Evolutionary conservation across 495 filamentous ascomycete species (phyloP).

Genomic region (Usnea hakonensis): DNA sequence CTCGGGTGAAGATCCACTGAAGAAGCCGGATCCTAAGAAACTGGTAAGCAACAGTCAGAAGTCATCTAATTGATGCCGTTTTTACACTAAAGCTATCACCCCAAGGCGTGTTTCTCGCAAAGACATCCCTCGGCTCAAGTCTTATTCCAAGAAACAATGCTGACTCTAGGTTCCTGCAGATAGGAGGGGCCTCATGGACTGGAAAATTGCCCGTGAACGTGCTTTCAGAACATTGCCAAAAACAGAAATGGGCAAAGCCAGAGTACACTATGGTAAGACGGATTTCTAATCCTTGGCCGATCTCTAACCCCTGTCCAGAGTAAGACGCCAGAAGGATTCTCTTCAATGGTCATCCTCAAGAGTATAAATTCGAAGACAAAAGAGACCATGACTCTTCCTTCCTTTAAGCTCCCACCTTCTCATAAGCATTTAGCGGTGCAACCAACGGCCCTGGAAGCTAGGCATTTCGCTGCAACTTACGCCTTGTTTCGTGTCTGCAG

Average conservation of each 20-base stretch:
- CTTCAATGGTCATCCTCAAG: constrained; percentile 70
- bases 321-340: constrained; percentile 55
- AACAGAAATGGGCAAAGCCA: constrained; percentile 89
- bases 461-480: constrained; percentile 87
- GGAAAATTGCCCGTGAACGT: constrained; percentile 92
- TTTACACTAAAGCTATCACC: background rate
- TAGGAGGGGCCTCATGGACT: constrained; percentile 94
- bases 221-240: constrained; percentile 88
- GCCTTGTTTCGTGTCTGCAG: constrained; percentile 84
- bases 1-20: constrained; percentile 48
- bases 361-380: constrained; percentile 74
- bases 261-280: constrained; percentile 63
- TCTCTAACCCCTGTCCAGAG: constrained; percentile 27
- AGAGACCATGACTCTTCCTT: constrained; percentile 62
- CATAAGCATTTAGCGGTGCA: constrained; percentile 60
- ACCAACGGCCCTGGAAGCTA: constrained; percentile 76
- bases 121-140: background rate
- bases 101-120: background rate
- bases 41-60: constrained; percentile 30
- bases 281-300: background rate
- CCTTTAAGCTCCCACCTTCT: constrained; percentile 70
- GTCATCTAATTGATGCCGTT: background rate
- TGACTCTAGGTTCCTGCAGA: constrained; percentile 27
- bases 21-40: constrained; percentile 73
- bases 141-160: background rate